phyloP scores from a whole-genome alignment of 2,329 filamentous ascomycete species.

The Cladorrhinum sp. region DNA sequence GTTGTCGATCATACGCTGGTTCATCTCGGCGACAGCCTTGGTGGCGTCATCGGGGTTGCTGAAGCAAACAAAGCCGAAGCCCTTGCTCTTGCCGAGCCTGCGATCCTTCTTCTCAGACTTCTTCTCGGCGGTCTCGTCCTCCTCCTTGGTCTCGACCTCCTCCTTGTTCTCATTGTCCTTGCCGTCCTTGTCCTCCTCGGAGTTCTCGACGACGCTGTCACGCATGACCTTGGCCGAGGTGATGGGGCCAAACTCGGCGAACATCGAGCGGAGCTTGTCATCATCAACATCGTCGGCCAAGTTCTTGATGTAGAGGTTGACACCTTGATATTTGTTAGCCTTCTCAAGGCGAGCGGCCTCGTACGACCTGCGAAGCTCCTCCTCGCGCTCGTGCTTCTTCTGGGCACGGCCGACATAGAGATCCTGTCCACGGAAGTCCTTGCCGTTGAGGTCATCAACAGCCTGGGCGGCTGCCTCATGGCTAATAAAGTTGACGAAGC shows the following conservation, averaged over 20 bases:
- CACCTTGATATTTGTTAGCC: slow-evolving; percentile 98
- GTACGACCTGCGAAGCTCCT: slow-evolving; percentile 98
- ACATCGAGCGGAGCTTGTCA: slow-evolving; percentile 93
- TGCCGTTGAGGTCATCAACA: slow-evolving; percentile 88
- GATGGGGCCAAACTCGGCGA: slow-evolving; percentile 87
- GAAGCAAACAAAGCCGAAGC: slow-evolving; percentile 99
- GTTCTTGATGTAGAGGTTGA: slow-evolving; percentile 99
- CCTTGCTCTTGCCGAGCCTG: slow-evolving; percentile 96
- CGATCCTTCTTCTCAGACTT: slow-evolving; percentile 62
- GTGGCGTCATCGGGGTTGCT: slow-evolving; percentile 98
- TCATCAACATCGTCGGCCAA: slow-evolving; percentile 95
- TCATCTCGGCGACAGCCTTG: slow-evolving; percentile 99
- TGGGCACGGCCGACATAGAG: slow-evolving; percentile 97
- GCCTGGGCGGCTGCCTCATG: slow-evolving; percentile 84
- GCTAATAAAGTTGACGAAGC: slow-evolving; percentile 92
- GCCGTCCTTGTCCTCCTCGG: slow-evolving; percentile 55
- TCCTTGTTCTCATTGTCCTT: slow-evolving; percentile 49
- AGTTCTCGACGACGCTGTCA: slow-evolving; percentile 61
- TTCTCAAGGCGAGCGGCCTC: slow-evolving; percentile 97
- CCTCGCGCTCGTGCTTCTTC: slow-evolving; percentile 99
- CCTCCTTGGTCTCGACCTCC: slow-evolving; percentile 46
- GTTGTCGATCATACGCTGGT: slow-evolving; percentile 96
- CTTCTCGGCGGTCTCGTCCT: slow-evolving; percentile 53
- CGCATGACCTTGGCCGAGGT: slow-evolving; percentile 99
- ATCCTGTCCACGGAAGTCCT: slow-evolving; percentile 89